Evolutionary conservation across 768 basidiomycete species (phyloP).

Genomic region (Baorangia bicolor): DNA sequence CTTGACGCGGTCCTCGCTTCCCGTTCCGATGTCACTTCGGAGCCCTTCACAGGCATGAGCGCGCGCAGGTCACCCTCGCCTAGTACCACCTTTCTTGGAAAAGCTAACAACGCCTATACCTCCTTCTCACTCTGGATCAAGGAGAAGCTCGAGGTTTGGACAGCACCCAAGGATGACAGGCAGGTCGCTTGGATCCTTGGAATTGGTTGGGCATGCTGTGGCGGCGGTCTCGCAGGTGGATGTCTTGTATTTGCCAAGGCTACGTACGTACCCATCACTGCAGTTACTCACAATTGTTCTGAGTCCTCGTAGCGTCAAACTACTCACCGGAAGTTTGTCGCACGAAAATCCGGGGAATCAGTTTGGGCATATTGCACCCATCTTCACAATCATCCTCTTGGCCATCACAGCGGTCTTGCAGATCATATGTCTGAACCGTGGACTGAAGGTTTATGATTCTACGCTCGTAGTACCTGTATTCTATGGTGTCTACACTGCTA

Average conservation of each 20-base stretch:
- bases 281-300: background rate
- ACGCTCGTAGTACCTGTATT: conserved; percentile 93
- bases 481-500: conserved; percentile 88
- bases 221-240: conserved; percentile 86
- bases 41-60: conserved; percentile 48
- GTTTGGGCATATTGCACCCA: conserved; percentile 77
- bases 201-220: conserved; percentile 91
- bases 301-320: conserved; percentile 58
- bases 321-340: conserved; percentile 73
- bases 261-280: conserved; percentile 22
- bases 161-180: conserved; percentile 77
- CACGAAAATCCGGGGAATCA: conserved; percentile 84
- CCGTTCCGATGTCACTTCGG: conserved; percentile 65
- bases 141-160: conserved; percentile 70
- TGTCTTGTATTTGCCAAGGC: conserved; percentile 80
- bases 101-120: conserved; percentile 42
- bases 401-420: conserved; percentile 80
- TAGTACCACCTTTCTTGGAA: conserved; percentile 31
- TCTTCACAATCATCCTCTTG: conserved; percentile 67
- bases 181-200: conserved; percentile 89
- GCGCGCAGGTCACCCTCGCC: conserved; percentile 23
- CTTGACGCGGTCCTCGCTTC: conserved; percentile 73
- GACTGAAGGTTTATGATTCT: conserved; percentile 86
- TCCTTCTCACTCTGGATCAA: conserved; percentile 51
- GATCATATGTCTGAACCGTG: conserved; percentile 89